Percentiles rank a stretch among this genome's conserved stretches.
Evolutionary conservation across 306 rosid species (phyloP).

Genomic region (Sechiopsis laciniata): DNA sequence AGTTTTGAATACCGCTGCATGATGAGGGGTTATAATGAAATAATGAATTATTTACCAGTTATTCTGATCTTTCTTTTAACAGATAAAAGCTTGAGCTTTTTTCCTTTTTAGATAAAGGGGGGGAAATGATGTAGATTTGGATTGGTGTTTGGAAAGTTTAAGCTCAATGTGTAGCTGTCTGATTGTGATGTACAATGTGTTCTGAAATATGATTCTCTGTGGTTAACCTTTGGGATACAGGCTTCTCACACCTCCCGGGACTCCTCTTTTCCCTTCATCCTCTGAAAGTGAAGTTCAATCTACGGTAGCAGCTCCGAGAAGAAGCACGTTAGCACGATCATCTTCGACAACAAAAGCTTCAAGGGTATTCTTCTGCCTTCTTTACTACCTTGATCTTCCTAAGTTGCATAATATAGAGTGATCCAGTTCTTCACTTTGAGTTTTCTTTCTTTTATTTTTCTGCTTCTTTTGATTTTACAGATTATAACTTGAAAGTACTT

Average conservation of each 20-base stretch:
- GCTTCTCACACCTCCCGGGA: conserved; percentile 99
- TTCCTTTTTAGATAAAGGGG: background rate
- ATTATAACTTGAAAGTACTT: background rate
- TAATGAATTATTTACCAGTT: background rate
- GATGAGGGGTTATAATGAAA: background rate
- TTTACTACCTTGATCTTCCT: conserved; percentile 16
- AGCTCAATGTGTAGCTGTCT: background rate
- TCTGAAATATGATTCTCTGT: conserved; percentile 3
- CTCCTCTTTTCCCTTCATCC: conserved; percentile 67
- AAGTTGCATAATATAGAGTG: conserved; percentile 9
- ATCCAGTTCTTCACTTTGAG: no score
- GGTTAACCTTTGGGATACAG: conserved; percentile 36
- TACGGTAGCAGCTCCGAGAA: conserved; percentile 44
- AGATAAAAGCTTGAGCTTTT: background rate
- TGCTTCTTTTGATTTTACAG: background rate
- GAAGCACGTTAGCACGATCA: conserved; percentile 52
- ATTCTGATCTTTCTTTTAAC: conserved; percentile 1
- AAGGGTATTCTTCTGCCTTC: conserved; percentile 48
- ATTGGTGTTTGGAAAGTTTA: conserved; percentile 1
- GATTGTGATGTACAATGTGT: background rate
- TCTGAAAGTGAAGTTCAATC: conserved; percentile 53
- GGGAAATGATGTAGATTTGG: background rate
- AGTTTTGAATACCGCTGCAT: background rate
- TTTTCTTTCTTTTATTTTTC: no score
- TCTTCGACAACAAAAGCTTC: conserved; percentile 67